A percentile compares a stretch with the other conserved stretches of the same genome.
Conservation (phyloP, 371 early-diverging fungal genomes). For the Phascolomyces articulosus region DNA sequence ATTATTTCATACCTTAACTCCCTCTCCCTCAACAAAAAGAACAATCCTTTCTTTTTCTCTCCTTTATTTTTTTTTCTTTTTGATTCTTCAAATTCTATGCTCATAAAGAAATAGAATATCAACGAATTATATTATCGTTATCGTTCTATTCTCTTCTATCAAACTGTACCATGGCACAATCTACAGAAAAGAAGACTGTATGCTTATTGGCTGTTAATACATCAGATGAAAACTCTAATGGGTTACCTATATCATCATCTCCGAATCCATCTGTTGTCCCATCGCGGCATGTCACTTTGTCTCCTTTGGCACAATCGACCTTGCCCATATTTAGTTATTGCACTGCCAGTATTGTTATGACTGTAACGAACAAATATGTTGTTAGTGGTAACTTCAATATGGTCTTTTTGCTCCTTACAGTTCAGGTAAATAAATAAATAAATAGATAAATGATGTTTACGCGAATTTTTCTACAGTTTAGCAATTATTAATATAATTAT, state of each 20-base stretch:
- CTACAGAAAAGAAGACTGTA: constrained; percentile 13
- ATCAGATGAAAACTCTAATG: constrained; percentile 4
- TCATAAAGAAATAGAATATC: too few species aligned
- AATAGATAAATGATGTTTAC: too few species aligned
- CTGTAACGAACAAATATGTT: constrained; percentile 89
- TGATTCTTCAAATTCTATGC: neutral
- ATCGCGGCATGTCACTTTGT: constrained; percentile 19
- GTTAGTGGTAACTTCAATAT: constrained; percentile 84
- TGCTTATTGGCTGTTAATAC: constrained; percentile 10
- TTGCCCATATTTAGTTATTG: constrained; percentile 81
- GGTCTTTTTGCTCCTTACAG: constrained; percentile 87
- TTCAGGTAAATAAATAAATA: constrained; percentile 62
- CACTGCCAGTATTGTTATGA: constrained; percentile 85
- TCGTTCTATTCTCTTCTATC: neutral
- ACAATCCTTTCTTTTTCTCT: neutral
- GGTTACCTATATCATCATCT: neutral
- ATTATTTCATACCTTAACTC: neutral
- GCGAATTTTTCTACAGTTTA: too few species aligned
- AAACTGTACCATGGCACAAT: constrained; percentile 7
- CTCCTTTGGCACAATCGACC: constrained; percentile 5
- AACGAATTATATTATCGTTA: neutral
- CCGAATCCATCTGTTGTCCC: constrained; percentile 13
- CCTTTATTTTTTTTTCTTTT: neutral
- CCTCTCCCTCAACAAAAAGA: neutral
- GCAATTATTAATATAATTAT: neutral